Conservation (phyloP, 345 rosid species). For the Tarenaya hassleriana region DNA sequence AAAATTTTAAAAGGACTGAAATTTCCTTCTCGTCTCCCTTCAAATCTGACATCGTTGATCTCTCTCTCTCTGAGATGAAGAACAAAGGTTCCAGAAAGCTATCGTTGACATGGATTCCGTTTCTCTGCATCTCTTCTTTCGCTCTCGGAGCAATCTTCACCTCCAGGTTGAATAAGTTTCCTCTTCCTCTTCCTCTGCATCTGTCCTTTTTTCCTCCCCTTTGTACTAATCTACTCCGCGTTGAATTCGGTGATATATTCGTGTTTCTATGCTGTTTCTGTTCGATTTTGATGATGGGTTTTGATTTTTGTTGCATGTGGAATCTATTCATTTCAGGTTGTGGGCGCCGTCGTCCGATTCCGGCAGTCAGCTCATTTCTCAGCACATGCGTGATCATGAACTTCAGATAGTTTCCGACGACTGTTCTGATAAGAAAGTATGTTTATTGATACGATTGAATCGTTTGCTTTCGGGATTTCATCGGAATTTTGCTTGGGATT, state of each 20-base stretch:
- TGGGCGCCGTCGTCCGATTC: slow-evolving; percentile 30
- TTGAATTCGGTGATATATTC: no score
- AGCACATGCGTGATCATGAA: slow-evolving; percentile 53
- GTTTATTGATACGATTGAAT: not conserved
- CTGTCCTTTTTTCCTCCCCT: not conserved
- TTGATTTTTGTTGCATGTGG: not conserved
- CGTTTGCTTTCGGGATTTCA: not conserved
- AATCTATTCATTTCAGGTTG: slow-evolving; percentile 8
- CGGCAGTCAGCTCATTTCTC: slow-evolving; percentile 42
- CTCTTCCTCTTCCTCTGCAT: not conserved
- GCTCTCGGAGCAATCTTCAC: slow-evolving; percentile 69
- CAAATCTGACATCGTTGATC: slow-evolving; percentile 2
- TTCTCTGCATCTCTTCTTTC: slow-evolving; percentile 63
- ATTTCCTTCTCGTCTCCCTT: not conserved
- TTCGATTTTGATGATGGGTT: not conserved
- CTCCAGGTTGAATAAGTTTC: slow-evolving; percentile 45
- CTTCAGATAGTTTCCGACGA: slow-evolving; percentile 44
- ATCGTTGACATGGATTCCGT: slow-evolving; percentile 60
- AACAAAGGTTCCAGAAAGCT: slow-evolving; percentile 40
- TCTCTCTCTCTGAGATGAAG: slow-evolving; percentile 43
- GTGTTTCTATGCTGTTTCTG: not conserved
- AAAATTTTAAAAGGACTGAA: no score
- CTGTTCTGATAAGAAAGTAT: slow-evolving; percentile 48
- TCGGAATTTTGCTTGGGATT: no score
- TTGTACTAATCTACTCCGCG: not conserved